Percentiles rank a stretch among this genome's conserved stretches.
Conservation (phyloP, 2,329 filamentous ascomycete species). For the Nannizziopsis arthrosporioides region DNA sequence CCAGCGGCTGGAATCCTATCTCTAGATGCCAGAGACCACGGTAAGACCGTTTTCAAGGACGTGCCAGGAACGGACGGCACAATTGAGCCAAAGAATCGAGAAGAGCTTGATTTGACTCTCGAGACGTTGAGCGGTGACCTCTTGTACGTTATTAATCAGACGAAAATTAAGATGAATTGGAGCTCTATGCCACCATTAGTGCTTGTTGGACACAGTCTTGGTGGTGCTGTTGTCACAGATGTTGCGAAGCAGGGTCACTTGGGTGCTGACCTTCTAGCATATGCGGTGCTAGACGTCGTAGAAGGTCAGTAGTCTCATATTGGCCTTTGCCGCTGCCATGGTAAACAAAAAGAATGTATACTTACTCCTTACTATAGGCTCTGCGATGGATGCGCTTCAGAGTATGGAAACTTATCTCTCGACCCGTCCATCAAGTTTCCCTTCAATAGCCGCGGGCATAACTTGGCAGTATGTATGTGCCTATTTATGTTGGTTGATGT, state of each 20-base stretch:
- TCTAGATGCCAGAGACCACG: conserved; percentile 77
- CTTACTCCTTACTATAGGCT: conserved; percentile 39
- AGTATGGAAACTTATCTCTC: conserved; percentile 90
- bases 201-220: conserved; percentile 82
- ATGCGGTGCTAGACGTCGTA: conserved; percentile 86
- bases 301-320: conserved; percentile 43
- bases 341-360: too few species aligned
- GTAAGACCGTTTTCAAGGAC: conserved; percentile 43
- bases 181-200: conserved; percentile 58
- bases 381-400: conserved; percentile 84
- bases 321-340: too few species aligned
- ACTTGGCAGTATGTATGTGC: conserved; percentile 62
- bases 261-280: conserved; percentile 61
- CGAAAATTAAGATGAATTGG: conserved; percentile 61
- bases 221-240: conserved; percentile 81
- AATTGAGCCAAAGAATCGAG: conserved; percentile 11
- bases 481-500: too few species aligned
- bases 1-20: conserved; percentile 75
- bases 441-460: conserved; percentile 65
- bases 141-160: conserved; percentile 54
- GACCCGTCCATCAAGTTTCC: conserved; percentile 66
- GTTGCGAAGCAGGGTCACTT: conserved; percentile 58
- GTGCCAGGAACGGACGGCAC: conserved; percentile 23
- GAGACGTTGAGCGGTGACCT: conserved; percentile 63
- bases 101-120: conserved; percentile 56